These are phyloP conservation scores for Talaromyces funiculosus DNA, from an alignment of 2,329 filamentous ascomycete species.

Conservation along the genomic window DNA sequence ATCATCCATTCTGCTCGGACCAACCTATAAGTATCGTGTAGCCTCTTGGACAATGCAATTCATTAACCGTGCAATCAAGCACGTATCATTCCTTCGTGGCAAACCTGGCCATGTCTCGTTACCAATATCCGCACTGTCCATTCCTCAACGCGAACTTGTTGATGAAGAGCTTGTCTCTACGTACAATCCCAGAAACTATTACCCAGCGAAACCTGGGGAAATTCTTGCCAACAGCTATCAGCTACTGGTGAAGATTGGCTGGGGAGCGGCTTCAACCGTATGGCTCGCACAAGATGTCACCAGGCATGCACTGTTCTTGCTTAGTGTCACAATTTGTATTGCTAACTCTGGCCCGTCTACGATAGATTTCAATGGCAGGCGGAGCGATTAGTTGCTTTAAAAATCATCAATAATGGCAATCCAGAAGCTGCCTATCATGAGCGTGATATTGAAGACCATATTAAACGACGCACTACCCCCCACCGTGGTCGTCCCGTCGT, in stretches of 20 bases:
- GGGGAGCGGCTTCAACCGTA: slow-evolving; percentile 30
- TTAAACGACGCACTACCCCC: slow-evolving; percentile 21
- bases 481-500: slow-evolving; percentile 28
- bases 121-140: not conserved
- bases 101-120: not conserved
- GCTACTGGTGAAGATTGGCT: slow-evolving; percentile 33
- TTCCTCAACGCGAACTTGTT: not conserved
- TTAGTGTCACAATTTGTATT: not conserved
- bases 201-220: not conserved
- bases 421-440: slow-evolving; percentile 30
- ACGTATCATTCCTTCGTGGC: not conserved
- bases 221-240: slow-evolving; percentile 27
- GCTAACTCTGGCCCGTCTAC: slow-evolving; percentile 15
- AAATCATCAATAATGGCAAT: slow-evolving; percentile 26
- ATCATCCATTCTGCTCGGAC: too few species aligned
- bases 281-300: slow-evolving; percentile 33
- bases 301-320: not conserved
- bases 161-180: not conserved
- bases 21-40: too few species aligned
- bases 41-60: too few species aligned
- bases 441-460: slow-evolving; percentile 39
- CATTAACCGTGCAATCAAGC: not conserved
- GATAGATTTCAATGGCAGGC: slow-evolving; percentile 16
- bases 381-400: slow-evolving; percentile 27
- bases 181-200: not conserved